Base-by-base conservation (phyloP, 139 green algal species). In the Ostreobium quekettii region DNA sequence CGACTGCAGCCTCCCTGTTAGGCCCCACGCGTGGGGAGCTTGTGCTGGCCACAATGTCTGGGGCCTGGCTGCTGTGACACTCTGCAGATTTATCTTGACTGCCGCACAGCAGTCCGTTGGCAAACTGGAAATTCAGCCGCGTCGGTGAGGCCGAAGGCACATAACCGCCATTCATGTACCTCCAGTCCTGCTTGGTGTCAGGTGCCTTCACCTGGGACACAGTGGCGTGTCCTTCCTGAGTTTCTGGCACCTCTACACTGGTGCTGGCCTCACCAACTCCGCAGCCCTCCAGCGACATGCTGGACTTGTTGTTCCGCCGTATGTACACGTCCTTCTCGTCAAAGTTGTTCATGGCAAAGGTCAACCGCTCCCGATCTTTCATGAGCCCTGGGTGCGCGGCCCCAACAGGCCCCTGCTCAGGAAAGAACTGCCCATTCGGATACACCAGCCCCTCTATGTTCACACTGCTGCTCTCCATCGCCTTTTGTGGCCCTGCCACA, bases 321-420 rank as follows among this genome's bases (percentile, higher is more conserved):
- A 68, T 68, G 61, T 68, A 68, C 30, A 68, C 61, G 11, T 68
- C 61, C 24, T 68, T 38, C 5, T 57, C 61, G 4, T 68, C 61
- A 56, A 68, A 68, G n/a, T 68, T 38, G 42, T 68, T 68, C 8
- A 68, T 30, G 26, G 11, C 61, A 53, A 57, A 31, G 24, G 35
- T 29, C 35, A 68, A 19, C 15, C 15, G 15, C 46, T 15, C 15
- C 15, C 46, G 19, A 19, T 53, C 46, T 53, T 53, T 15, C 46
- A 15, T 53, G 15, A 15, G 15, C 19, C 46, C 15, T 26, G 15
- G 46, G 15, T 26, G 15, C 15, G 53, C 15, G 29, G 19, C 53
- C 33, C 53, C 15, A 11, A 11, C n/a, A 32, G 53, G 53, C 15
- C 53, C 53, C 7, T 8, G 7, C 53, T 26, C n/a, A 29, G 15